These are phyloP conservation scores for Capronia americana DNA, from an alignment of 2,329 filamentous ascomycete species.

Conservation along the genomic window DNA sequence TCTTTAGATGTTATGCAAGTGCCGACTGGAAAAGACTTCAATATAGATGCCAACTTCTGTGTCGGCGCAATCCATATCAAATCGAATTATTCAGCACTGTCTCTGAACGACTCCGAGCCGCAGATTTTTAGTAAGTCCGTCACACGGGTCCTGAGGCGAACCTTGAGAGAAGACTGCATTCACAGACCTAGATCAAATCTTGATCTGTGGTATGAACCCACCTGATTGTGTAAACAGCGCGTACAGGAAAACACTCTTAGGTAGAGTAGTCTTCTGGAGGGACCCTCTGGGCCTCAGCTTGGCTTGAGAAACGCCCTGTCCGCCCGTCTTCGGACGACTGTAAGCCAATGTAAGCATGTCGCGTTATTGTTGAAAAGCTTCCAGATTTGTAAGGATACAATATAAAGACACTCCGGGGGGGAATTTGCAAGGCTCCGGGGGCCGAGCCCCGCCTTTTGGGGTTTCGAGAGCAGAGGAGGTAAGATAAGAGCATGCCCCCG, in stretches of 20 bases:
- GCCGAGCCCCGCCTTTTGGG: background rate
- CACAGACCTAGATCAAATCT: background rate
- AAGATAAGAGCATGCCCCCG: background rate
- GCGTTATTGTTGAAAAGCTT: background rate
- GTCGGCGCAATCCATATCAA: background rate
- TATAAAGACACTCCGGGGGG: background rate
- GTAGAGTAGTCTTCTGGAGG: background rate
- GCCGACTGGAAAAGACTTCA: no score
- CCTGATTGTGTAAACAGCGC: background rate
- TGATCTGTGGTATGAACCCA: background rate
- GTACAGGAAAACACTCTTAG: background rate
- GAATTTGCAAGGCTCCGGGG: background rate
- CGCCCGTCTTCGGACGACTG: background rate
- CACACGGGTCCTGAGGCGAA: background rate
- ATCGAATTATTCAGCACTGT: background rate
- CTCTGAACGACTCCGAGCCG: background rate
- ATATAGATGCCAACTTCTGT: background rate
- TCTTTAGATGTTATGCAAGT: background rate
- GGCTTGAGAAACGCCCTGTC: background rate
- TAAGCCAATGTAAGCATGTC: slow-evolving; percentile 1
- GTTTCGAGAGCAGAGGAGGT: background rate
- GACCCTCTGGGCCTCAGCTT: background rate
- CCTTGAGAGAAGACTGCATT: background rate
- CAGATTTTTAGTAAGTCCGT: background rate
- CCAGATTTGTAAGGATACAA: background rate